Conservation (phyloP, 2,329 filamentous ascomycete species). For the Alternaria sp. region DNA sequence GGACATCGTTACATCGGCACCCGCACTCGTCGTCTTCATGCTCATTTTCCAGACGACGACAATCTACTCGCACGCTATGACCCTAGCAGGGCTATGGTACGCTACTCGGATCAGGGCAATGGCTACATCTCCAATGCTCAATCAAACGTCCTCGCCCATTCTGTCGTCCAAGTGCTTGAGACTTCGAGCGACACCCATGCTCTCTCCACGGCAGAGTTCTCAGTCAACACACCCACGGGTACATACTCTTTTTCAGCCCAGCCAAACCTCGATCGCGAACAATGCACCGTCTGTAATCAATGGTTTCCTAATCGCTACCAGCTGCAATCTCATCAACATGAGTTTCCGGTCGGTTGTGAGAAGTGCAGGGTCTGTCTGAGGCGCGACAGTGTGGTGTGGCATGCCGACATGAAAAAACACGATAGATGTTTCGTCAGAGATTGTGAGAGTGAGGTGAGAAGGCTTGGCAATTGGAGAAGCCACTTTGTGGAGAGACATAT, state of each 20-base stretch:
- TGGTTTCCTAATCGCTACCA: slow-evolving; percentile 24
- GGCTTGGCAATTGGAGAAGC: slow-evolving; percentile 20
- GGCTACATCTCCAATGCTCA: neutral
- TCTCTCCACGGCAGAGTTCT: slow-evolving; percentile 20
- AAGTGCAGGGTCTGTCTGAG: slow-evolving; percentile 23
- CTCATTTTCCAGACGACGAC: neutral
- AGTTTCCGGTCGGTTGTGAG: slow-evolving; percentile 24
- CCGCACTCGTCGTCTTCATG: neutral
- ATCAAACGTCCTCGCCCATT: neutral
- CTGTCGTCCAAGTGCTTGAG: slow-evolving; percentile 16
- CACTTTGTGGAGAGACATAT: slow-evolving; percentile 23
- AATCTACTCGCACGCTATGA: slow-evolving; percentile 3
- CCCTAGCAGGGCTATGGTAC: neutral
- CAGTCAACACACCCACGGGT: slow-evolving; percentile 7
- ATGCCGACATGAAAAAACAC: slow-evolving; percentile 20
- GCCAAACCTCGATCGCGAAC: slow-evolving; percentile 29
- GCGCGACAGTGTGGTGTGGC: slow-evolving; percentile 20
- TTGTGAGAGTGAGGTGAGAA: slow-evolving; percentile 19
- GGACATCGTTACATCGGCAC: slow-evolving; percentile 8
- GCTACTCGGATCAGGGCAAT: neutral
- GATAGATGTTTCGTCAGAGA: slow-evolving; percentile 30
- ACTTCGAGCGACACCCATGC: slow-evolving; percentile 16
- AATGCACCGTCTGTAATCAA: slow-evolving; percentile 19
- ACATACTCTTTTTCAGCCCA: slow-evolving; percentile 17
- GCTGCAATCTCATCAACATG: slow-evolving; percentile 15